phyloP scores from a whole-genome alignment of 2,329 filamentous ascomycete genomes.

The Metarhizium anisopliae region DNA sequence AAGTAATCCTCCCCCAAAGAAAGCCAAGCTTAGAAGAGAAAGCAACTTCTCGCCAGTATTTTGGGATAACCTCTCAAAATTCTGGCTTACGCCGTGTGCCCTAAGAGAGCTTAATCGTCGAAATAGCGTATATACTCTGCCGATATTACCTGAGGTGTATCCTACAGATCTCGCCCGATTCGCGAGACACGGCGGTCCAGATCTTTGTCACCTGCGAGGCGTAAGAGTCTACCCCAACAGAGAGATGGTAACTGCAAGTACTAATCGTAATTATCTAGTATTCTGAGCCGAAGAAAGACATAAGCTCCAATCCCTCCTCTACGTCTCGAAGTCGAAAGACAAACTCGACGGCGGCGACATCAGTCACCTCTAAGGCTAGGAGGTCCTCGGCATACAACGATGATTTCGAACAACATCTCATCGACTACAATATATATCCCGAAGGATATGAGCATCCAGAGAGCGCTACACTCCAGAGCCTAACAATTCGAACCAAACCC shows the following conservation, averaged over 20 bases:
- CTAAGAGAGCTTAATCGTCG: neutral
- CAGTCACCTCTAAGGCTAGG: constrained; percentile 5
- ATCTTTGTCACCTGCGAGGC: too few species aligned
- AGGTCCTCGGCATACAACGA: constrained; percentile 11
- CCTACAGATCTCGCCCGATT: neutral
- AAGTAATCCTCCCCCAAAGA: neutral
- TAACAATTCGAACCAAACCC: constrained; percentile 11
- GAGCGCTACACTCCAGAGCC: constrained; percentile 5
- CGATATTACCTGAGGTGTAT: neutral
- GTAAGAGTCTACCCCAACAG: neutral
- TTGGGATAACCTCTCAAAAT: neutral
- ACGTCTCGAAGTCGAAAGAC: neutral
- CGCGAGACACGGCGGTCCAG: neutral
- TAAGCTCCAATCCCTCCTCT: neutral
- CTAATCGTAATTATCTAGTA: neutral
- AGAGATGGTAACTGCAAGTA: neutral
- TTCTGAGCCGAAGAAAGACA: neutral
- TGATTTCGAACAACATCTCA: constrained; percentile 10
- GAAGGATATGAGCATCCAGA: constrained; percentile 7
- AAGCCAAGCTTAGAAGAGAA: neutral
- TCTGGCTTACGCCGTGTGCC: neutral
- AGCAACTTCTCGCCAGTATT: neutral
- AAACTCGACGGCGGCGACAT: constrained; percentile 3
- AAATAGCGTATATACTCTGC: neutral
- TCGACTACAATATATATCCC: constrained; percentile 7